A percentile compares a stretch with the other conserved stretches of the same genome.
These are phyloP conservation scores for Lipomyces orientalis DNA, from an alignment of 805 yeast genomes.

Conservation along the genomic window DNA sequence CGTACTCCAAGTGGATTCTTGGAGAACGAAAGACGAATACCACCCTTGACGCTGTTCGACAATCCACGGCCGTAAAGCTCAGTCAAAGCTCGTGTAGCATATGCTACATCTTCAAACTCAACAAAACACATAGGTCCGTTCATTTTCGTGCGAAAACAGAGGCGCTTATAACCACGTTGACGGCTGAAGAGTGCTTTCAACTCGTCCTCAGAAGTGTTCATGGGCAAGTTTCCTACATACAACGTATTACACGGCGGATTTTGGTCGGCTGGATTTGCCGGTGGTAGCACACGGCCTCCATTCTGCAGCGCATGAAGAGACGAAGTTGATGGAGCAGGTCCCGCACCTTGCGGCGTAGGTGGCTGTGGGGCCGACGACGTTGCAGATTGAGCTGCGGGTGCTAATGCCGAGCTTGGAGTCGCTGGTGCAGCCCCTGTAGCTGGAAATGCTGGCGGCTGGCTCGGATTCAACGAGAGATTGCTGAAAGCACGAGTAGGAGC, in stretches of 20 bases:
- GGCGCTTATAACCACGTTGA: slow-evolving; percentile 89
- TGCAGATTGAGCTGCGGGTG: slow-evolving; percentile 8
- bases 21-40: slow-evolving; percentile 90
- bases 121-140: slow-evolving; percentile 99
- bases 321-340: slow-evolving; percentile 10
- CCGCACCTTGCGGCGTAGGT: not conserved
- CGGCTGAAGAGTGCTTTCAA: slow-evolving; percentile 83
- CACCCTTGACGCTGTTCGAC: slow-evolving; percentile 90
- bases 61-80: slow-evolving; percentile 91
- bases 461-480: not conserved
- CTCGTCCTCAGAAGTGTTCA: slow-evolving; percentile 94
- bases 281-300: slow-evolving; percentile 51
- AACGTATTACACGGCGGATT: slow-evolving; percentile 98
- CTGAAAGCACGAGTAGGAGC: slow-evolving; percentile 1
- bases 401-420: not conserved
- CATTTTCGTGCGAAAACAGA: slow-evolving; percentile 86
- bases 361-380: slow-evolving; percentile 3
- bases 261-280: slow-evolving; percentile 97
- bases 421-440: slow-evolving; percentile 5
- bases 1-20: slow-evolving; percentile 97
- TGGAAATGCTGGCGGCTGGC: not conserved
- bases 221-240: slow-evolving; percentile 96
- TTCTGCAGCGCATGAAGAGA: slow-evolving; percentile 48
- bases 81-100: slow-evolving; percentile 91
- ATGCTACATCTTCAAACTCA: slow-evolving; percentile 94